Evolutionary conservation across 805 yeast genomes (phyloP).

Genomic region (Yamadazyma paraphyllophila): DNA sequence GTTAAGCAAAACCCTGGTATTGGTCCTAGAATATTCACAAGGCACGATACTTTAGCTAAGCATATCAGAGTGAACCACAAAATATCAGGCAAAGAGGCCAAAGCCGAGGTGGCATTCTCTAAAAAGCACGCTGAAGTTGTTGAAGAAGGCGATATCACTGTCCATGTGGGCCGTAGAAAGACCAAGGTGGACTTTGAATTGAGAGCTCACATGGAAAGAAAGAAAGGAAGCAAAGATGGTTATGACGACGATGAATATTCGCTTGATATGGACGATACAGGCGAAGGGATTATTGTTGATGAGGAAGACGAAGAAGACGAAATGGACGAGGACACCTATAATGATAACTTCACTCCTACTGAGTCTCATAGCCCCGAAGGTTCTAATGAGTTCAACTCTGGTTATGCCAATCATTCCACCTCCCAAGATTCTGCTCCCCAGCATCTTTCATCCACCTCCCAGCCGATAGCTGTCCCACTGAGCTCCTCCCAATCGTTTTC

Average conservation of each 20-base stretch:
- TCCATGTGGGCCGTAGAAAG: constrained; percentile 45
- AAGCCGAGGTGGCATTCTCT: constrained; percentile 45
- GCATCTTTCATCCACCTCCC: neutral
- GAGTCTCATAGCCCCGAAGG: constrained; percentile 1
- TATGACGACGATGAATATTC: constrained; percentile 12
- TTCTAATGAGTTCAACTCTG: neutral
- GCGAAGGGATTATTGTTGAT: constrained; percentile 7
- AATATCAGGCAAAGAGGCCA: constrained; percentile 46
- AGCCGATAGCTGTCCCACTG: neutral
- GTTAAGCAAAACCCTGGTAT: constrained; percentile 59
- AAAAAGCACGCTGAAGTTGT: constrained; percentile 47
- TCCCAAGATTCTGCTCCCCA: no score
- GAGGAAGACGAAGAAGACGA: constrained; percentile 11
- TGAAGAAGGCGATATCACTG: constrained; percentile 48
- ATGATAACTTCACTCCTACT: constrained; percentile 1
- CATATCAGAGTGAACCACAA: constrained; percentile 61
- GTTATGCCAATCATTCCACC: neutral
- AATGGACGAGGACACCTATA: constrained; percentile 8
- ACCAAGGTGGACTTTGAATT: constrained; percentile 46
- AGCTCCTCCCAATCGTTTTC: no score
- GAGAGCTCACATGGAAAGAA: constrained; percentile 44
- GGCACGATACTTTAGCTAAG: constrained; percentile 92
- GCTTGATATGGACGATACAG: constrained; percentile 7
- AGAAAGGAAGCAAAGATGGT: constrained; percentile 17
- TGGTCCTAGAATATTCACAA: constrained; percentile 77